These are phyloP conservation scores for Mycena alexandri DNA, from an alignment of 768 basidiomycete species.

Conservation along the genomic window DNA sequence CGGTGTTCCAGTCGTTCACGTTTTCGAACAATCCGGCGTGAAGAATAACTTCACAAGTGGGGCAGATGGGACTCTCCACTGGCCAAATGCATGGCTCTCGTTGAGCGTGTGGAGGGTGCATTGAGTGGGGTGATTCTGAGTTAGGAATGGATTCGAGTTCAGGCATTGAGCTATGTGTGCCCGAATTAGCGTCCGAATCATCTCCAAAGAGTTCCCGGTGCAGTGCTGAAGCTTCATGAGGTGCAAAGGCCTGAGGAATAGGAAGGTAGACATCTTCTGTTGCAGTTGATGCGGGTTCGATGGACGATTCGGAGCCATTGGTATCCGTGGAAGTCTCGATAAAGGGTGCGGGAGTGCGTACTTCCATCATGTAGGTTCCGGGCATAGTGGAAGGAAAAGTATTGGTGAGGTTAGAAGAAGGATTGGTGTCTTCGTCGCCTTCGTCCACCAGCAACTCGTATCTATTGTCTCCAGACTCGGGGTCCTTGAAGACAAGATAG, in stretches of 20 bases:
- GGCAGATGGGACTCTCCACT: background rate
- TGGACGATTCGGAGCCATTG: background rate
- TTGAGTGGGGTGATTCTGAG: background rate
- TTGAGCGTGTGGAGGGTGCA: background rate
- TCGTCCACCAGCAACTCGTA: slow-evolving; percentile 22
- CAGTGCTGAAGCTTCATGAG: background rate
- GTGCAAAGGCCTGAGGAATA: too few relatives aligned
- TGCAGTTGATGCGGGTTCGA: background rate
- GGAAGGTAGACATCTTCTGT: too few relatives aligned
- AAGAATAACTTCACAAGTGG: slow-evolving; percentile 2
- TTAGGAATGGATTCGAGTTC: background rate
- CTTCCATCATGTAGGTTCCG: slow-evolving; percentile 8
- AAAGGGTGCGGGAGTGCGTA: background rate
- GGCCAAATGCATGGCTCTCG: too few relatives aligned
- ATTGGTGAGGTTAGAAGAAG: too few relatives aligned
- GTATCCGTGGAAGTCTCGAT: background rate
- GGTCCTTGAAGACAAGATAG: slow-evolving; percentile 19
- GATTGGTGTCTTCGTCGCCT: background rate
- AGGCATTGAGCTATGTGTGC: background rate
- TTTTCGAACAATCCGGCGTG: background rate
- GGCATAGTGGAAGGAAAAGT: background rate
- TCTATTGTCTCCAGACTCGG: background rate
- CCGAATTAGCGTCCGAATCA: background rate
- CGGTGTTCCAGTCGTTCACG: background rate
- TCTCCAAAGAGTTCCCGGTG: slow-evolving; percentile 9